Percentiles rank a stretch among this genome's conserved stretches.
phyloP scores from a whole-genome alignment of 2,329 filamentous ascomycete genomes.

The Alternaria hordeiaustralica region DNA sequence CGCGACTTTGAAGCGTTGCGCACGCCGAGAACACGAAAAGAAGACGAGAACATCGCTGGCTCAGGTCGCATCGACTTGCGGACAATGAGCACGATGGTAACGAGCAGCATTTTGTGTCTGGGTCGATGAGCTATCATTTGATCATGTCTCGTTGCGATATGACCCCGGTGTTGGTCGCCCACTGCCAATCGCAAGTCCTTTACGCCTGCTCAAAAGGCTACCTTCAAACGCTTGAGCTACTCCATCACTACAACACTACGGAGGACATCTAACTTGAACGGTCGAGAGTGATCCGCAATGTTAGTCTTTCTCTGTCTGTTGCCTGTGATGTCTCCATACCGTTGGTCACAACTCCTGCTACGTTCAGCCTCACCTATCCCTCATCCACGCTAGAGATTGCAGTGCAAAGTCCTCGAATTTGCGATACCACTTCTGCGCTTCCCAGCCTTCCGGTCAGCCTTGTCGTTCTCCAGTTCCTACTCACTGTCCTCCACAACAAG shows the following conservation, averaged over 20 bases:
- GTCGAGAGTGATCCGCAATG: neutral
- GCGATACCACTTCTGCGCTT: no score
- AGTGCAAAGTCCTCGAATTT: no score
- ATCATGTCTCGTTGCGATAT: neutral
- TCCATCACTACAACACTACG: neutral
- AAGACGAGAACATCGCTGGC: neutral
- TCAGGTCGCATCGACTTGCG: neutral
- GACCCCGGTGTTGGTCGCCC: neutral
- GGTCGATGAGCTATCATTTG: neutral
- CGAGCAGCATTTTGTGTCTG: neutral
- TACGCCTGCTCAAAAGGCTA: neutral
- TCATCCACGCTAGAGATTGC: no score
- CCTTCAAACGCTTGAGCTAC: neutral
- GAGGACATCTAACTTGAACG: neutral
- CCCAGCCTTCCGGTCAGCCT: neutral
- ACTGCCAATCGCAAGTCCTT: neutral
- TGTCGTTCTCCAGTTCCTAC: neutral
- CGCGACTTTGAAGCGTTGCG: neutral
- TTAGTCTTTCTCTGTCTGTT: accelerated
- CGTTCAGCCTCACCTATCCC: neutral
- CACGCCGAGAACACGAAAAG: neutral
- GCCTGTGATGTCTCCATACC: neutral
- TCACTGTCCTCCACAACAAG: neutral
- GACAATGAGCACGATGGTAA: neutral
- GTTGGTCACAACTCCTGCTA: neutral